phyloP scores from a whole-genome alignment of 2,329 filamentous ascomycete species.

The Emydomyces testavorans region DNA sequence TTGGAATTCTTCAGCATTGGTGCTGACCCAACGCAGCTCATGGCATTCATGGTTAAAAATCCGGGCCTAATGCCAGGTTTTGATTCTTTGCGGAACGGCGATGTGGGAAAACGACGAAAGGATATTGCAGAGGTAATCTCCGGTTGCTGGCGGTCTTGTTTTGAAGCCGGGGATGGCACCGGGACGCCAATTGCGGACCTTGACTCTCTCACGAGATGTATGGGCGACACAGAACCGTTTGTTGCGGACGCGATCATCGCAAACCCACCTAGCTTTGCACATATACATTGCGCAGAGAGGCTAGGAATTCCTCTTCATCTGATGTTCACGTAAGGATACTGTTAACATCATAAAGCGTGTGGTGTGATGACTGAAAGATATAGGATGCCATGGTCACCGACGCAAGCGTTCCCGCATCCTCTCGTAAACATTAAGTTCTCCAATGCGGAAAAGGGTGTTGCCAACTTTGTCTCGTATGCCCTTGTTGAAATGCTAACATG shows the following conservation, averaged over 20 bases:
- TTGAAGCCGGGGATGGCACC: constrained; percentile 61
- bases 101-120: constrained; percentile 60
- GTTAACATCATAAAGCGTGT: not conserved
- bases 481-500: constrained; percentile 86
- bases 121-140: constrained; percentile 70
- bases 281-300: constrained; percentile 68
- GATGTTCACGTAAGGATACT: constrained; percentile 66
- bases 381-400: constrained; percentile 81
- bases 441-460: constrained; percentile 62
- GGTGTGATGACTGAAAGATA: constrained; percentile 14
- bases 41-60: constrained; percentile 88
- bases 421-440: constrained; percentile 68
- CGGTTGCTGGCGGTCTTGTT: constrained; percentile 78
- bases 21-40: constrained; percentile 62
- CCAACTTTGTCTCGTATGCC: constrained; percentile 73
- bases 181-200: constrained; percentile 42
- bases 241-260: constrained; percentile 82
- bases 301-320: constrained; percentile 66
- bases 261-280: constrained; percentile 67
- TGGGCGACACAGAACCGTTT: constrained; percentile 51
- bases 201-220: constrained; percentile 38
- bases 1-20: constrained; percentile 68
- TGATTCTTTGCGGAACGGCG: constrained; percentile 62
- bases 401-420: constrained; percentile 74
- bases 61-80: constrained; percentile 75